Evolutionary conservation across 2,329 filamentous ascomycete genomes (phyloP).

Genomic region (Zymoseptoria brevis): DNA sequence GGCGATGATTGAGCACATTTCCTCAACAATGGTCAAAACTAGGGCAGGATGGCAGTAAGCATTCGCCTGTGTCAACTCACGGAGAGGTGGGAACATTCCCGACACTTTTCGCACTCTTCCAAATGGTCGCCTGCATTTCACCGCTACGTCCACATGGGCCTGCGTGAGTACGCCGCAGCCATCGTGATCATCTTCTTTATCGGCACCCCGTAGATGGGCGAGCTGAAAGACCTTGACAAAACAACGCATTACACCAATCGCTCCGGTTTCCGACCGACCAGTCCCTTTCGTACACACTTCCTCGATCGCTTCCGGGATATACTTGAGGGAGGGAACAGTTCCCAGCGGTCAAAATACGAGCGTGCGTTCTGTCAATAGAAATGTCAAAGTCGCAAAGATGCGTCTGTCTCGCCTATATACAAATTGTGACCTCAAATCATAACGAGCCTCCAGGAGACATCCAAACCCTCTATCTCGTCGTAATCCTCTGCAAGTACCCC

Average conservation of each 20-base stretch:
- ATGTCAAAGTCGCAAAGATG: no score
- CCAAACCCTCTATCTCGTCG: slow-evolving; percentile 11
- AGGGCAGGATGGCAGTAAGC: background rate
- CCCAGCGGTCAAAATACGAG: background rate
- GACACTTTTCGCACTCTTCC: no score
- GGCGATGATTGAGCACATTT: background rate
- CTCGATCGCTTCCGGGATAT: slow-evolving; percentile 58
- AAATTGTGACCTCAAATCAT: background rate
- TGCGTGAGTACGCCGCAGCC: slow-evolving; percentile 57
- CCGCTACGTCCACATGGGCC: slow-evolving; percentile 51
- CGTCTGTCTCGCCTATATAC: background rate
- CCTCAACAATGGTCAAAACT: background rate
- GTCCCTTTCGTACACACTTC: slow-evolving; percentile 47
- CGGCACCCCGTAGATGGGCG: slow-evolving; percentile 53
- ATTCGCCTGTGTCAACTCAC: background rate
- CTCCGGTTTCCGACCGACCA: slow-evolving; percentile 48
- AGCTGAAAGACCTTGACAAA: slow-evolving; percentile 52
- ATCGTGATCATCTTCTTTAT: slow-evolving; percentile 61
- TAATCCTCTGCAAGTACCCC: slow-evolving; percentile 17
- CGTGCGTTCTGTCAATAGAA: no score
- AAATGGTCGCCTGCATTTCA: slow-evolving; percentile 56
- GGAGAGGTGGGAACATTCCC: background rate
- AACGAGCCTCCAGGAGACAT: background rate
- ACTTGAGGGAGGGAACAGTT: background rate
- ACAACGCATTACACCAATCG: slow-evolving; percentile 50